Evolutionary conservation across 164 flowering plant genomes (phyloP).

Genomic region (Stephania japonica): DNA sequence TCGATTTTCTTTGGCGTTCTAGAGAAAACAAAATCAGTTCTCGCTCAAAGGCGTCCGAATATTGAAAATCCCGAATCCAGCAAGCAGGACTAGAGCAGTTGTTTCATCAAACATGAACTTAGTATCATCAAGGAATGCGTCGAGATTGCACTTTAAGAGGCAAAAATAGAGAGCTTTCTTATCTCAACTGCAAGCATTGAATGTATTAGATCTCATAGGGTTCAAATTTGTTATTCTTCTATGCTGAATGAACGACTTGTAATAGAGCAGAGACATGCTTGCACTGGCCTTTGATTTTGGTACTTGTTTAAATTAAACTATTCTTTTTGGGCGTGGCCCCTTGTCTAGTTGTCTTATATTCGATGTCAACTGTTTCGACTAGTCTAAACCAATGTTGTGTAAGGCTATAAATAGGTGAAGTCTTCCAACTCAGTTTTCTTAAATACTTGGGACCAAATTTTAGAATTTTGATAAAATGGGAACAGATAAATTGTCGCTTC

Average conservation of each 20-base stretch:
- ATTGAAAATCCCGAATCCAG: conserved; percentile 10
- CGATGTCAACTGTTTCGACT: no score
- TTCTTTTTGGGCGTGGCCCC: not conserved
- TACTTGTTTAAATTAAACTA: not conserved
- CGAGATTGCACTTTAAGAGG: not conserved
- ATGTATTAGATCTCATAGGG: not conserved
- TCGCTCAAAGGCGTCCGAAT: conserved; percentile 33
- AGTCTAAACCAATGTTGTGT: no score
- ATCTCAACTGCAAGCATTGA: not conserved
- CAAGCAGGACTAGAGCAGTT: conserved; percentile 17
- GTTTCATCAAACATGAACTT: not conserved
- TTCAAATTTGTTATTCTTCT: not conserved
- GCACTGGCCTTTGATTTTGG: not conserved
- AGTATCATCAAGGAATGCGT: not conserved
- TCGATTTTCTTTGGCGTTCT: conserved; percentile 87
- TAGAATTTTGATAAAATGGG: no score
- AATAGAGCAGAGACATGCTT: not conserved
- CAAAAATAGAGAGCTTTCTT: not conserved
- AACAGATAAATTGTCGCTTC: no score
- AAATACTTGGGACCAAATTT: no score
- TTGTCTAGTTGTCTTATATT: no score
- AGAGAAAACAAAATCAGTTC: conserved; percentile 63
- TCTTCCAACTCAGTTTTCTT: no score
- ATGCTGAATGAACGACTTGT: not conserved
- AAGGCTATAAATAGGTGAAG: no score